Evolutionary conservation across 805 yeast genomes (phyloP), one percentile per base, ranked within the genome.

Genomic region (Teunomyces aglyptinius): DNA sequence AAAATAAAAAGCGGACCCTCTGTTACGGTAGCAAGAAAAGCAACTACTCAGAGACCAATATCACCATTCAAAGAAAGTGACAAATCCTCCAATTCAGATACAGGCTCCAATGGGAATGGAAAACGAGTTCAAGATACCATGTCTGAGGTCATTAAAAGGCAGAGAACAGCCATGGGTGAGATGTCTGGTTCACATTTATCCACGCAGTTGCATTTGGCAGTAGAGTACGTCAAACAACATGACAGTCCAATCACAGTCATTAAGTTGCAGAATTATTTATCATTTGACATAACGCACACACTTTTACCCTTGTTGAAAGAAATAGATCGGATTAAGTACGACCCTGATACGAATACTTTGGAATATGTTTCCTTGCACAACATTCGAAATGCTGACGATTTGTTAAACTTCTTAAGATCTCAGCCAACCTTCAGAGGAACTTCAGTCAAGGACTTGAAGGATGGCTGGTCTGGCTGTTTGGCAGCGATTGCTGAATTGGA

Each of bases 401-500:
- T 94, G 50, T 63, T 94, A 47, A 76, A 81, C 47, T 85, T 83
- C 55, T 75, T 94, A 50, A 77, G 90, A 56, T 73, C 82, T 19
- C 97, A 90, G 67, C 83, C 86, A 2, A 88, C 96, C 1, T 91
- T 89, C 64, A 87, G 84, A 61, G 98, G 99, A 2, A 77, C 85
- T 1, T 73, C 90, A 0, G 96, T 92, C 24, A 88, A 86, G 56
- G 89, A 85, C 53, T 65, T 83, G 42, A 82, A 82, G 57, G 97
- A 89, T 59, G 99, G 99, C 19, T 94, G 99, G 99, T 80, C 87
- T 44, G 92, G 90, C 12, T 92, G 97, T 63, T 65, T 85, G 32
- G 83, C 81, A 4, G 85, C 94, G 0, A 82, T 94, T 20, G 82
- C 83, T 41, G 84, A 86, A 55, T 71, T 94, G 26, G 99, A 94